Base-by-base conservation (phyloP, 2,329 filamentous ascomycete genomes). In the Clarireedia paspali region DNA sequence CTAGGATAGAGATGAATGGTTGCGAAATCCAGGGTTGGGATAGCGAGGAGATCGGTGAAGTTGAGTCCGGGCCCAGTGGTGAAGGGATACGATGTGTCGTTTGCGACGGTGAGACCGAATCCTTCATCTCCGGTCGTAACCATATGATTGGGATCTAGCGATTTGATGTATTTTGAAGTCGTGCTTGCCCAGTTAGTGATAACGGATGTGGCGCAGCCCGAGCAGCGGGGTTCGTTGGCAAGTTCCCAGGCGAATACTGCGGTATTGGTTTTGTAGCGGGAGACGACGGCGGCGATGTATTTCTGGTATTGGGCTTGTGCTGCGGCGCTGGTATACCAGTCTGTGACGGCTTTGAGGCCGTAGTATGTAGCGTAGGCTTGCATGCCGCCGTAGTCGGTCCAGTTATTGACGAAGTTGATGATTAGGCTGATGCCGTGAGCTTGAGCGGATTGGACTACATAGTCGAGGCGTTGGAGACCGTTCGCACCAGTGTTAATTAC, bases 191-290 rank as follows among this genome's bases (percentile, higher is more conserved):
- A 88, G 46, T 78, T 73, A 40, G 76, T 78, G 57, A 88, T 74
- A 14, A 84, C 76, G 6, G 75, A 74, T 0, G 81, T 79, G 36
- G 72, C 71, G 66, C 84, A 88, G 10, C 80, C 77, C 10, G 74
- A 73, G 71, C 84, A 87, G 56, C 84, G 75, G n/a, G 84, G 80
- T 69, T 88, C 85, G 61, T 88, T 88, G 52, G 76, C 81, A 1
- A 88, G 72, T 63, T 88, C 84, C 85, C 85, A 88, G 0, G 83
- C 82, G 61, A 88, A 81, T 42, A 88, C 75, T 0, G 84, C 77
- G 0, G 78, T 72, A 0, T 80, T 85, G 58, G 74, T 72, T 52
- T 74, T 77, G 70, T 86, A 87, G 4, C 84, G 75, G 27, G 71
- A 76, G 2, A 88, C 77, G 3, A 88, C 76, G 0, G 75, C 72